Evolutionary conservation across 441 rosid genomes (phyloP).

Genomic region (Hypseocharis bilobata): DNA sequence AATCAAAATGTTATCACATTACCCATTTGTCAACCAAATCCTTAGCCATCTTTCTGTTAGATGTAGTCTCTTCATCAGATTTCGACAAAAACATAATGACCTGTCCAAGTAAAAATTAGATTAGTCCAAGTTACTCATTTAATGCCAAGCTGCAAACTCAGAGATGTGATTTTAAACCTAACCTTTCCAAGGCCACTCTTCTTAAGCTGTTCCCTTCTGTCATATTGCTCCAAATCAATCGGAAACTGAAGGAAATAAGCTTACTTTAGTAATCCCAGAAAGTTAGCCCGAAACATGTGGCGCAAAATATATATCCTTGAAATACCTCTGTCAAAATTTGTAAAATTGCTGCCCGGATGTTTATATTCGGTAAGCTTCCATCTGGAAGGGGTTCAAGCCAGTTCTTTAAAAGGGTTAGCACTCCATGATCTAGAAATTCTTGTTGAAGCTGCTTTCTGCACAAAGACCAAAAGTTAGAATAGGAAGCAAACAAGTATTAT

Average conservation of each 20-base stretch:
- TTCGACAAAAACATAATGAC: slow-evolving; percentile 93
- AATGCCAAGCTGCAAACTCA: not conserved
- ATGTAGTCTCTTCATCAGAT: slow-evolving; percentile 87
- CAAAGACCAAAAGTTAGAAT: slow-evolving; percentile 5
- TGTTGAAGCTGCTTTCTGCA: slow-evolving; percentile 94
- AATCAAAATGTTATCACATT: slow-evolving; percentile 16
- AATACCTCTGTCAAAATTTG: slow-evolving; percentile 68
- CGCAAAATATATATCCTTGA: slow-evolving; percentile 3
- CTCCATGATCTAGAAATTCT: slow-evolving; percentile 93
- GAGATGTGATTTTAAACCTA: slow-evolving; percentile 9
- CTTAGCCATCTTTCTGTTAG: slow-evolving; percentile 85
- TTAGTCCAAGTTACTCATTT: slow-evolving; percentile 13
- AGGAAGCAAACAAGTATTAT: slow-evolving; percentile 1
- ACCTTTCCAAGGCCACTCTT: slow-evolving; percentile 98
- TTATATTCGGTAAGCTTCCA: slow-evolving; percentile 88
- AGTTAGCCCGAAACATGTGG: not conserved
- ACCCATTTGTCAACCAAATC: slow-evolving; percentile 99
- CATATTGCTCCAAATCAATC: slow-evolving; percentile 84
- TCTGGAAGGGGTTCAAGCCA: slow-evolving; percentile 99
- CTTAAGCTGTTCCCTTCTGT: slow-evolving; percentile 85
- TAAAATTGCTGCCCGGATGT: slow-evolving; percentile 82
- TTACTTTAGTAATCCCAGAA: not conserved
- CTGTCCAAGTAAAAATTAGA: slow-evolving; percentile 32
- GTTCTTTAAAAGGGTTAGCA: slow-evolving; percentile 65
- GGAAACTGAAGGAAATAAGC: slow-evolving; percentile 52